Percentiles rank a stretch among this genome's conserved stretches.
Evolutionary conservation across 2,329 filamentous ascomycete species (phyloP).

Genomic region (Pseudopyrenochaeta lycopersici): DNA sequence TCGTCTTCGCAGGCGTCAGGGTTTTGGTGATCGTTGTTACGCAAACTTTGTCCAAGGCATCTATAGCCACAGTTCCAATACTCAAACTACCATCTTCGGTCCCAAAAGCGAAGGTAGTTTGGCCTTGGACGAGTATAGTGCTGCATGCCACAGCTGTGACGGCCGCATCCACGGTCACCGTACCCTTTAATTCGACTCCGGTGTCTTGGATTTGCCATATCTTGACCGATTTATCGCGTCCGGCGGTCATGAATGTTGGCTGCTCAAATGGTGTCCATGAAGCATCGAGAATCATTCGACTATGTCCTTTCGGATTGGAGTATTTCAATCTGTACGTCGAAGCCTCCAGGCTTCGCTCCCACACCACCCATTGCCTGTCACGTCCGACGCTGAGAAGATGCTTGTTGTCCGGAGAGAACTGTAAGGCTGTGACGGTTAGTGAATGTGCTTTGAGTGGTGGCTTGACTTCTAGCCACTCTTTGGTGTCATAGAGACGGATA

Average conservation of each 20-base stretch:
- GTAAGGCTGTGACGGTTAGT: conserved; percentile 82
- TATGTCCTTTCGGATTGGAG: conserved; percentile 83
- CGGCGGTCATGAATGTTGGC: conserved; percentile 81
- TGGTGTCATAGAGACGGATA: conserved; percentile 88
- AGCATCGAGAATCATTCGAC: conserved; percentile 89
- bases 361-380: conserved; percentile 91
- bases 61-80: conserved; percentile 12
- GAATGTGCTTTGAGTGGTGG: conserved; percentile 86
- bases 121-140: not conserved
- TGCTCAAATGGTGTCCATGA: conserved; percentile 71
- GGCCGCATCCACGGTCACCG: conserved; percentile 30
- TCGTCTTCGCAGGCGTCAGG: conserved; percentile 33
- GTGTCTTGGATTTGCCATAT: conserved; percentile 58
- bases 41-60: conserved; percentile 22
- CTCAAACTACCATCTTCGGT: conserved; percentile 42
- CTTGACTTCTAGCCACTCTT: conserved; percentile 84
- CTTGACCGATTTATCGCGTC: conserved; percentile 83
- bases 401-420: conserved; percentile 78
- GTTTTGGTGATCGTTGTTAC: conserved; percentile 22
- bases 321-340: conserved; percentile 66
- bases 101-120: conserved; percentile 40
- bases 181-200: conserved; percentile 33
- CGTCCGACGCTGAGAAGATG: conserved; percentile 87
- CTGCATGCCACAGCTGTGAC: conserved; percentile 43
- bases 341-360: conserved; percentile 60